Base-by-base conservation (phyloP, 371 early-diverging fungal species). In the Mucor mucedo region DNA sequence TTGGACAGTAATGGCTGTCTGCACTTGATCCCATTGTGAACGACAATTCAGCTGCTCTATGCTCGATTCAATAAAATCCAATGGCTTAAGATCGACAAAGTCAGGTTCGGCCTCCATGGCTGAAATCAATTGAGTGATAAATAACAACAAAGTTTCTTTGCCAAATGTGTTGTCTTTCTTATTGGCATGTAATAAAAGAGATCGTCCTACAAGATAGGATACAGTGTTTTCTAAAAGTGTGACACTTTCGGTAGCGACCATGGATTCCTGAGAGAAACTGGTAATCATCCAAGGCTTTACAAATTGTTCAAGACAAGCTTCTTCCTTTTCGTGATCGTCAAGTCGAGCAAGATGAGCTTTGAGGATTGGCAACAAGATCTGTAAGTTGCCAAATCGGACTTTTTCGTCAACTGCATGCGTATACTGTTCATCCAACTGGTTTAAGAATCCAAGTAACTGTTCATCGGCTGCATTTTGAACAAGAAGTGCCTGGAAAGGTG, bases 81-180 rank as follows among this genome's bases (percentile, higher is more conserved):
- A 56, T 0, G 82, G 82, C 32, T 75, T 66, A 13, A 81, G 60
- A 54, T 78, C 82, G 4, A 81, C 78, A 61, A 81, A 78, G 54
- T 81, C 82, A 13, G 75, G 75, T 44, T 81, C 82, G 5, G 59
- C 41, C 41, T 73, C 72, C 61, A 77, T 73, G n/a, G 68, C 72
- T 6, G 59, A 47, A 14, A 81, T 16, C 5, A 81, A 40, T 28
- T 78, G 77, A 48, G 69, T 59, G 1, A 78, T 42, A 0, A 78
- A 47, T 16, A 62, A 47, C 28, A 65, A 49, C 7, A 78, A 47
- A 0, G 58, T 60, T 10, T 64, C 14, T 56, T 56, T 30, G 21
- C 72, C 72, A 68, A 74, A 70, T 21, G 45, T 35, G 33, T 7
- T 35, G 54, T 50, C 50, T 8, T 6, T n/a, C 32, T 59, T 41